These are phyloP conservation scores for Aspergillus ruber DNA, from an alignment of 2,329 filamentous ascomycete genomes.

Conservation along the genomic window DNA sequence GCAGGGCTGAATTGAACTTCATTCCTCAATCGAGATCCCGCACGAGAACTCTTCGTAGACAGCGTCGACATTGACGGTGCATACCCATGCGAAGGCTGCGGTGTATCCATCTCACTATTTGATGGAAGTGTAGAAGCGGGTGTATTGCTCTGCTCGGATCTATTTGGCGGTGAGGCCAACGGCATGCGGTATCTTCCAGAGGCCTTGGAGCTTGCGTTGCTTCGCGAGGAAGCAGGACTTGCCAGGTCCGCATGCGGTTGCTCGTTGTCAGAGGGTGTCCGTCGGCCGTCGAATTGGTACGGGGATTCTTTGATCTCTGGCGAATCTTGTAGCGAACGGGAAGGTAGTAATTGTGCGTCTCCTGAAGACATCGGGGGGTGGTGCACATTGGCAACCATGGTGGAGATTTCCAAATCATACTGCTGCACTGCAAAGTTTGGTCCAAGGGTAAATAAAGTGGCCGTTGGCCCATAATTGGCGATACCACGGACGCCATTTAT, in stretches of 20 bases:
- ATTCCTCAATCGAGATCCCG: slow-evolving; percentile 66
- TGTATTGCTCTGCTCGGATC: slow-evolving; percentile 39
- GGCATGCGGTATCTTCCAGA: slow-evolving; percentile 37
- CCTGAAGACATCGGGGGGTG: slow-evolving; percentile 80
- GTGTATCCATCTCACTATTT: slow-evolving; percentile 26
- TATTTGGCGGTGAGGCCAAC: slow-evolving; percentile 33
- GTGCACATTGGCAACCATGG: slow-evolving; percentile 80
- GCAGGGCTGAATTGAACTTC: slow-evolving; percentile 75
- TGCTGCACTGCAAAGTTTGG: slow-evolving; percentile 87
- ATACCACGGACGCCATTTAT: slow-evolving; percentile 74
- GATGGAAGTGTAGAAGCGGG: slow-evolving; percentile 39
- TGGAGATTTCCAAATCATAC: slow-evolving; percentile 81
- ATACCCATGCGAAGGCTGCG: slow-evolving; percentile 33
- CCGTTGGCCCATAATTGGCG: slow-evolving; percentile 80
- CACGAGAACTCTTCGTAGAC: slow-evolving; percentile 36
- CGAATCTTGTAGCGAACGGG: slow-evolving; percentile 28
- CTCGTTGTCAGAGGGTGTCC: slow-evolving; percentile 65
- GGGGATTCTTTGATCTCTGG: slow-evolving; percentile 67
- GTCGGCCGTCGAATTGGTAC: slow-evolving; percentile 63
- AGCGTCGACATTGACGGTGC: slow-evolving; percentile 43
- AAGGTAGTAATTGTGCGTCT: slow-evolving; percentile 40
- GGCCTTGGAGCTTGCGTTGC: slow-evolving; percentile 57
- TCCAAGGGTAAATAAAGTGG: slow-evolving; percentile 86
- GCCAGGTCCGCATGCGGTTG: slow-evolving; percentile 58
- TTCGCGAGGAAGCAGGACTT: slow-evolving; percentile 59